Evolutionary conservation across 2,329 filamentous ascomycete genomes (phyloP), one percentile per base, ranked within the genome.

Genomic region (Arthrobotrys pseudoclavata): DNA sequence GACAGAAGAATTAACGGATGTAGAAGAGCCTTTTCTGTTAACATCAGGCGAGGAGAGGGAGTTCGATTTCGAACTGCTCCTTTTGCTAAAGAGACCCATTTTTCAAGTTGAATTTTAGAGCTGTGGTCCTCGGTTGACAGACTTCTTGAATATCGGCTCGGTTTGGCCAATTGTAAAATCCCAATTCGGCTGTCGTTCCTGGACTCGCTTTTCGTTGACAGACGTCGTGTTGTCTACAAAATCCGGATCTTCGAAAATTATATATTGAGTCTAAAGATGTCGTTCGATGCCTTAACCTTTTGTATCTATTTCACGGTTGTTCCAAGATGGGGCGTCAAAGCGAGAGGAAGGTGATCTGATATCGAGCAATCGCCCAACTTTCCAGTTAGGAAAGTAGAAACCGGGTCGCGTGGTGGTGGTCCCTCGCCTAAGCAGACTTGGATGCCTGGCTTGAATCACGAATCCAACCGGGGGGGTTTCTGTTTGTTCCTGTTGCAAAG

Each of bases 81-180:
- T 87, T 81, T 86, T 85, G 74, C 84, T 85, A 83, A 88, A 88
- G 78, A 88, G 83, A 81, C 87, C 86, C 87, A 88, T 71, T 53
- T 75, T 60, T 53, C n/a, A 57, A 22, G 29, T 61, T 2, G 42
- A 62, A 29, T 24, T 63, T 37, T 66, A 31, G 47, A 70, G 62
- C 26, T 13, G 13, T 1, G 29, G 37, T 4, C 37, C 52, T 50
- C 6, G 20, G 22, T 22, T 53, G n/a, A 18, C 40, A 5, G 2
- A 18, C 1, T 18, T 67, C 18, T 64, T 53, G 26, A n/a, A 12
- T 52, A 20, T 26, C 31, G 7, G 45, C 18, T 31, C 55, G 13
- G 31, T 40, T 50, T 48, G 37, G 42, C 52, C 9, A 9, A 5
- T n/a, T 13, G n/a, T 29, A 13, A n/a, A 63, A 37, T 63, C 47